phyloP scores from a whole-genome alignment of 2,329 filamentous ascomycete genomes.

The Botrytis galanthina region DNA sequence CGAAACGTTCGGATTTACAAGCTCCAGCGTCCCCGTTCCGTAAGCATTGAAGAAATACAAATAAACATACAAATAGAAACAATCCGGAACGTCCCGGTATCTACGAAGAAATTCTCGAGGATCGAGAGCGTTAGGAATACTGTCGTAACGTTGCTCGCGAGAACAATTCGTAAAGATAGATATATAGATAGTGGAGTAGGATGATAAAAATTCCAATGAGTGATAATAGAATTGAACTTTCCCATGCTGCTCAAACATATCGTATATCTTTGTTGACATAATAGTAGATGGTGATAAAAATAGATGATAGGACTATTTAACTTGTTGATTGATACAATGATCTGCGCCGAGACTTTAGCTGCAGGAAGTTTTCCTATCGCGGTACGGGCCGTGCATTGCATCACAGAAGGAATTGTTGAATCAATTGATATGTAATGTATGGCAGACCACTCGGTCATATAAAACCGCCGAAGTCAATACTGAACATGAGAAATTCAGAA shows the following conservation, averaged over 20 bases:
- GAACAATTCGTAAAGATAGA: neutral
- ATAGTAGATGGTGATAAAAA: conserved; percentile 8
- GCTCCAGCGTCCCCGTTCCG: neutral
- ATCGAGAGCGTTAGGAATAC: neutral
- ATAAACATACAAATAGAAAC: conserved; percentile 1
- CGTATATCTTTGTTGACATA: neutral
- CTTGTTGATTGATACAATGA: neutral
- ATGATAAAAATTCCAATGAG: neutral
- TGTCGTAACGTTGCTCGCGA: conserved; percentile 14
- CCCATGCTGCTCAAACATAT: neutral
- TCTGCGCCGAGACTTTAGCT: conserved; percentile 9
- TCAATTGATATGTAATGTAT: conserved; percentile 15
- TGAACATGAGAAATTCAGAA: neutral
- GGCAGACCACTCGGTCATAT: conserved; percentile 16
- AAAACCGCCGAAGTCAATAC: conserved; percentile 13
- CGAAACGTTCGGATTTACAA: neutral
- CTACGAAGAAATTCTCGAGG: neutral
- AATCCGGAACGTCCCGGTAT: neutral
- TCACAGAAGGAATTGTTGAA: conserved; percentile 4
- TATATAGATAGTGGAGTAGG: neutral
- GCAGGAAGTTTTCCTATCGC: conserved; percentile 15
- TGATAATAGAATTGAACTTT: neutral
- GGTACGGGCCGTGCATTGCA: conserved; percentile 18
- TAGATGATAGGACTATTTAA: neutral
- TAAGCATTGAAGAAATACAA: neutral